phyloP scores from a whole-genome alignment of 1,284 basidiomycete genomes.

The Meripilus lineatus region DNA sequence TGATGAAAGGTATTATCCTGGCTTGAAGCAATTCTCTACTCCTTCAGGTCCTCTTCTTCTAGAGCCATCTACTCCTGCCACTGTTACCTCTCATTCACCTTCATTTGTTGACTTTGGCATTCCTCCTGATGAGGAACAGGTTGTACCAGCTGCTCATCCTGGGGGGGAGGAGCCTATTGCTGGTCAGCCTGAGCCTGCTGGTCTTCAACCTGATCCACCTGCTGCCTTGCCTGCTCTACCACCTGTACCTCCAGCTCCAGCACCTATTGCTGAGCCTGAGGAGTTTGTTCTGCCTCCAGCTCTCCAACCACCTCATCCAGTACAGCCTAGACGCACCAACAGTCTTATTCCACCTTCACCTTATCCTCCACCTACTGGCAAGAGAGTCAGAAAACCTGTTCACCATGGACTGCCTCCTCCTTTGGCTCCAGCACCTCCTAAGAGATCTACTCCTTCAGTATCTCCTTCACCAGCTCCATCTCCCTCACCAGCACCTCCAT shows the following conservation, averaged over 20 bases:
- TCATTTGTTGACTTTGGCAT: background rate
- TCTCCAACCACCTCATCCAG: too few relatives aligned
- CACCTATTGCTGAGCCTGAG: too few relatives aligned
- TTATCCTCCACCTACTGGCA: too few relatives aligned
- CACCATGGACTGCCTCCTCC: conserved; percentile 41
- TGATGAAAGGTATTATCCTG: conserved; percentile 22
- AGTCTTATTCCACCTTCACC: too few relatives aligned
- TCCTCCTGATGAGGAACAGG: background rate
- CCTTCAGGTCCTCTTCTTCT: background rate
- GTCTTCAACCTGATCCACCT: too few relatives aligned
- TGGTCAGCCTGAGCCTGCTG: background rate
- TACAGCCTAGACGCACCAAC: too few relatives aligned
- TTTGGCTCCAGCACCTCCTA: conserved; percentile 15
- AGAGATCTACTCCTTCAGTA: conserved; percentile 17
- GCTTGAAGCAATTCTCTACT: conserved; percentile 64
- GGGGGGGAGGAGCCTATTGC: too few relatives aligned
- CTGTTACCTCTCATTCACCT: background rate
- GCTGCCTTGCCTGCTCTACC: too few relatives aligned
- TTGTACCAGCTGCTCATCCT: background rate
- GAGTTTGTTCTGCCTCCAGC: too few relatives aligned
- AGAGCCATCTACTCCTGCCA: background rate
- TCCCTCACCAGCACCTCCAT: conserved; percentile 17
- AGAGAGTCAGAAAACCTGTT: too few relatives aligned
- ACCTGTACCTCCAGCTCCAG: too few relatives aligned
- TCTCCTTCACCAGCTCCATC: conserved; percentile 21